phyloP scores from a whole-genome alignment of 352 stramenopile species.

The Phytophthora constricta region DNA sequence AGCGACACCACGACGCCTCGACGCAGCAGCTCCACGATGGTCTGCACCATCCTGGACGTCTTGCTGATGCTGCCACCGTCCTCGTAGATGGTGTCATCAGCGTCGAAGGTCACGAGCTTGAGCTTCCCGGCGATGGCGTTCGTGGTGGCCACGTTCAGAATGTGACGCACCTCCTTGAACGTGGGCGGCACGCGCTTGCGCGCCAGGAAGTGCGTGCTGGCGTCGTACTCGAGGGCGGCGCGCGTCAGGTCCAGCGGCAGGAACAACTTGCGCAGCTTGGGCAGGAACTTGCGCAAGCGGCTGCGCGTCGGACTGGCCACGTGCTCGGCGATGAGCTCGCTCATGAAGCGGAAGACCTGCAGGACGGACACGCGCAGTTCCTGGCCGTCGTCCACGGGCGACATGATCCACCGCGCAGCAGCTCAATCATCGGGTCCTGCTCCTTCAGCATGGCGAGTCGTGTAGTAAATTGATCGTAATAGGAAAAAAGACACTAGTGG shows the following conservation, averaged over 20 bases:
- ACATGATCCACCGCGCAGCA: constrained; percentile 87
- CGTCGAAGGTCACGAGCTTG: constrained; percentile 88
- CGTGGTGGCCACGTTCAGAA: constrained; percentile 83
- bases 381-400: constrained; percentile 59
- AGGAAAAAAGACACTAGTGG: neutral
- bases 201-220: constrained; percentile 70
- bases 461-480: no score
- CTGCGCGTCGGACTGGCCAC: constrained; percentile 46
- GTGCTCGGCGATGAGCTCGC: constrained; percentile 82
- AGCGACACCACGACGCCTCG: constrained; percentile 81
- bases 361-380: constrained; percentile 71
- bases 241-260: constrained; percentile 72
- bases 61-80: constrained; percentile 78
- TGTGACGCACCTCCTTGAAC: constrained; percentile 87
- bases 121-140: constrained; percentile 74
- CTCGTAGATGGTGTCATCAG: constrained; percentile 89
- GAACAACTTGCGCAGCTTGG: constrained; percentile 73
- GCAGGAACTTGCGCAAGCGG: constrained; percentile 69
- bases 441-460: constrained; percentile 85
- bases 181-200: constrained; percentile 84
- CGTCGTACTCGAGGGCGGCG: constrained; percentile 73
- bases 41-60: constrained; percentile 68
- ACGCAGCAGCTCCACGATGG: constrained; percentile 75
- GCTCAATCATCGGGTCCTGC: constrained; percentile 86
- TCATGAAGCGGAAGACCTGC: constrained; percentile 74